Percentiles rank a stretch among this genome's conserved stretches.
phyloP scores from a whole-genome alignment of 805 yeast species.

The Yamadazyma ubonensis region DNA sequence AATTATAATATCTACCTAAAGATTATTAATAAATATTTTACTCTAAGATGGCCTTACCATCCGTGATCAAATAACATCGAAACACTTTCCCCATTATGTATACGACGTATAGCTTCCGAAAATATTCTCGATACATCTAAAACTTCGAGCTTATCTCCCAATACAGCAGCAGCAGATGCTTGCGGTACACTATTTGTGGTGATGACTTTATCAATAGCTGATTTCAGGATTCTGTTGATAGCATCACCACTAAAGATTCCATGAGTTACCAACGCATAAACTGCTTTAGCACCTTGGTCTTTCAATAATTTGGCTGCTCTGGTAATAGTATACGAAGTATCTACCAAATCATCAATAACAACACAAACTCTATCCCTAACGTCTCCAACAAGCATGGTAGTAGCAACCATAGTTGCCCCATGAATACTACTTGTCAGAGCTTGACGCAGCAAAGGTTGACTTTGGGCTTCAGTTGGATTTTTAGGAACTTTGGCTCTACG shows the following conservation, averaged over 20 bases:
- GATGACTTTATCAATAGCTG: slow-evolving; percentile 77
- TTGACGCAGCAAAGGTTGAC: slow-evolving; percentile 12
- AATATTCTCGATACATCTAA: slow-evolving; percentile 85
- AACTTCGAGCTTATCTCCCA: slow-evolving; percentile 63
- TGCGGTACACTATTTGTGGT: slow-evolving; percentile 94
- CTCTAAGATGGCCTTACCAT: slow-evolving; percentile 41
- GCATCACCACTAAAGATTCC: slow-evolving; percentile 95
- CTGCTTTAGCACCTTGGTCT: slow-evolving; percentile 87
- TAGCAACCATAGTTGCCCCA: slow-evolving; percentile 51
- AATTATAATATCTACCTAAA: too few relatives aligned
- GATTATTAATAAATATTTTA: too few relatives aligned
- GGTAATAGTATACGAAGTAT: slow-evolving; percentile 87
- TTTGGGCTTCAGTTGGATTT: slow-evolving; percentile 29
- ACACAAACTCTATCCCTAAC: slow-evolving; percentile 84
- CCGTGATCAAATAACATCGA: slow-evolving; percentile 90
- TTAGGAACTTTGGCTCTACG: slow-evolving; percentile 53
- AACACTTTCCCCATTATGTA: slow-evolving; percentile 95
- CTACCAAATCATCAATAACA: slow-evolving; percentile 90
- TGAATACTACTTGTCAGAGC: neutral
- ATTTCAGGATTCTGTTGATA: slow-evolving; percentile 59
- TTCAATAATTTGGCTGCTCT: slow-evolving; percentile 89
- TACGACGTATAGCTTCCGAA: slow-evolving; percentile 93
- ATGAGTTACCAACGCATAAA: slow-evolving; percentile 87
- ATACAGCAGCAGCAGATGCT: slow-evolving; percentile 45
- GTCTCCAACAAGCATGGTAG: slow-evolving; percentile 96